A percentile compares a stretch with the other conserved stretches of the same genome.
Evolutionary conservation across 345 rosid species (phyloP).

Genomic region (Euclidium syriacum): DNA sequence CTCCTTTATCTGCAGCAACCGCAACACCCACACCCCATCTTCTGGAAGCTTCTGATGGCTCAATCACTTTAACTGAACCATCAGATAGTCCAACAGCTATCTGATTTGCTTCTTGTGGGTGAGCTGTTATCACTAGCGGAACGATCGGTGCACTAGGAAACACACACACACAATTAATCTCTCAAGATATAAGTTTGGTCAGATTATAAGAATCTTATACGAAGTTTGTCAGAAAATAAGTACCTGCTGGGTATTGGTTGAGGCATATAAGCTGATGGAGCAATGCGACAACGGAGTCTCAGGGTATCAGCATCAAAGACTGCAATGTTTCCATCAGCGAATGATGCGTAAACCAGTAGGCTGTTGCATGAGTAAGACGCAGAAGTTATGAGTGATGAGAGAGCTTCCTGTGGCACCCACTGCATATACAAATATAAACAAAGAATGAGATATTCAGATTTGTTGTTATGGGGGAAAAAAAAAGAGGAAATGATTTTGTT

Average conservation of each 20-base stretch:
- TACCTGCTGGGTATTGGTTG: constrained; percentile 58
- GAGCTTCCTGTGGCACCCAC: constrained; percentile 85
- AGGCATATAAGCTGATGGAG: constrained; percentile 60
- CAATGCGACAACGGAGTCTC: constrained; percentile 75
- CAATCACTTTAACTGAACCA: constrained; percentile 80
- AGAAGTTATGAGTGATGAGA: constrained; percentile 63
- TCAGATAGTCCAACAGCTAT: constrained; percentile 70
- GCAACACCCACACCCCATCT: constrained; percentile 76
- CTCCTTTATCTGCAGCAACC: constrained; percentile 55
- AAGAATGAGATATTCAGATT: background rate
- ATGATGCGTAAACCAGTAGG: constrained; percentile 68
- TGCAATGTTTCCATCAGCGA: constrained; percentile 68
- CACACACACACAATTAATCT: background rate
- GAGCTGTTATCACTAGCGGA: constrained; percentile 74
- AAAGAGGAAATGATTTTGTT: background rate
- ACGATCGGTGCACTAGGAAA: constrained; percentile 47
- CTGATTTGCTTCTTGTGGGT: constrained; percentile 73
- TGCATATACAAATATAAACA: constrained; percentile 34
- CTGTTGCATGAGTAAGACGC: constrained; percentile 88
- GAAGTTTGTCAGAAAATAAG: background rate
- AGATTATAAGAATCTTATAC: background rate
- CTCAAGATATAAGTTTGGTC: background rate
- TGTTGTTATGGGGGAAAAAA: background rate
- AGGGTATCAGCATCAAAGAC: constrained; percentile 81
- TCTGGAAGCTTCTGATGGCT: constrained; percentile 67